Evolutionary conservation across 495 filamentous ascomycete genomes (phyloP).

Genomic region (Neurospora tetraspora): DNA sequence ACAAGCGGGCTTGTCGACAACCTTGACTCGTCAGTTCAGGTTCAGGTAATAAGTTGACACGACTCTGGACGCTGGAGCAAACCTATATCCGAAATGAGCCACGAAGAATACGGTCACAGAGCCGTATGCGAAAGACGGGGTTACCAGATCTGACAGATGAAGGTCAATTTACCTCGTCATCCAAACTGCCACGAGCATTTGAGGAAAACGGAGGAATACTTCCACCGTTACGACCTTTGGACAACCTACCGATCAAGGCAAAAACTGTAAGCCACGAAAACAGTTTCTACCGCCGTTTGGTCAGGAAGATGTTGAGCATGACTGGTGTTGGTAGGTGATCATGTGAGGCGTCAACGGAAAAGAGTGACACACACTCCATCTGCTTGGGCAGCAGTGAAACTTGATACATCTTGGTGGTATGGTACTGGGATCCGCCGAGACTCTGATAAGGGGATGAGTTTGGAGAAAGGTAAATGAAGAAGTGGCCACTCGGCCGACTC

Average conservation of each 20-base stretch:
- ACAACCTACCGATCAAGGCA: background rate
- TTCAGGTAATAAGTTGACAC: background rate
- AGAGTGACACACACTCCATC: background rate
- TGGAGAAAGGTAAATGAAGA: background rate
- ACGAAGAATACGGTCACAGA: background rate
- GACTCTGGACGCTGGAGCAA: background rate
- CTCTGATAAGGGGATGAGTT: background rate
- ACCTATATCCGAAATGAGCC: background rate
- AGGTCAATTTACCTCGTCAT: background rate
- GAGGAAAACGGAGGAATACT: background rate
- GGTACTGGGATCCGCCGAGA: background rate
- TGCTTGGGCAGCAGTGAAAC: background rate
- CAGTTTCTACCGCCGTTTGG: background rate
- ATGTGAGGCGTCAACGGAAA: background rate
- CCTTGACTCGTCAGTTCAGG: background rate
- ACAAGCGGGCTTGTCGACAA: background rate
- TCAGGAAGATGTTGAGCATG: background rate
- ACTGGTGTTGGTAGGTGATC: background rate
- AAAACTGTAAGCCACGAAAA: background rate
- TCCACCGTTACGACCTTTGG: background rate
- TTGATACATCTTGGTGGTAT: background rate
- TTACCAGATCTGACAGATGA: background rate
- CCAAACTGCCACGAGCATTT: background rate
- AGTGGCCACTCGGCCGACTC: background rate
- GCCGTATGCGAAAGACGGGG: background rate